phyloP scores from a whole-genome alignment of 2,329 filamentous ascomycete genomes.

The Xylaria hypoxylon region DNA sequence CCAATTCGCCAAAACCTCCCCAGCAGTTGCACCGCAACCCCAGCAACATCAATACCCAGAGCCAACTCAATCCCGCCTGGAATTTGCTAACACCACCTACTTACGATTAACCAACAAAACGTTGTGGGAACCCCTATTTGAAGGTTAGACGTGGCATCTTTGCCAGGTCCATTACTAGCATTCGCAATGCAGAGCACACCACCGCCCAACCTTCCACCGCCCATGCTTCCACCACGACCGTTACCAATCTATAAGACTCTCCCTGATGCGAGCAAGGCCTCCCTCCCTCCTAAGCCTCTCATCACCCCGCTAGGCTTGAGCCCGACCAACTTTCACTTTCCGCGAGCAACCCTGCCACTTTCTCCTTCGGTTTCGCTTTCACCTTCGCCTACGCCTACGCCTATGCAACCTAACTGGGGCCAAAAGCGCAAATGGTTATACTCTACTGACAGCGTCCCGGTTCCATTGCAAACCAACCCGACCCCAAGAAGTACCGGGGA shows the following conservation, averaged over 20 bases:
- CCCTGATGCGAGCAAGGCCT: conserved; percentile 30
- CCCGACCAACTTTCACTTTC: background rate
- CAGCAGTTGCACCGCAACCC: too few species aligned
- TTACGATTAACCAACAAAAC: too few species aligned
- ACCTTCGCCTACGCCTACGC: background rate
- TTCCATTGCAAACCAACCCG: background rate
- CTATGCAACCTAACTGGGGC: background rate
- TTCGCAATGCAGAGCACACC: conserved; percentile 19
- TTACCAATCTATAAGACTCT: conserved; percentile 11
- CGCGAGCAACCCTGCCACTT: background rate
- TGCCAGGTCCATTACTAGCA: background rate
- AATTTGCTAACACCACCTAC: background rate
- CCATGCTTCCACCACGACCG: conserved; percentile 4
- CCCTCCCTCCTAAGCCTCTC: conserved; percentile 19
- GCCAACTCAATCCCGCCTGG: background rate
- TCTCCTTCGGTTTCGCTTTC: background rate
- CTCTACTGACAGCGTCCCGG: background rate
- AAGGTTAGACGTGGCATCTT: background rate
- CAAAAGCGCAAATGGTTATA: conserved; percentile 10
- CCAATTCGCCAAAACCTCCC: background rate
- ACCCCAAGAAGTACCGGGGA: background rate
- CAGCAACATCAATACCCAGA: background rate
- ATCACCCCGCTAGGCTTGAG: conserved; percentile 3
- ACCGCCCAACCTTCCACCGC: background rate
- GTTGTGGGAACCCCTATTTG: too few species aligned